Conservation (phyloP, 768 basidiomycete genomes). For the Boletus sp. region DNA sequence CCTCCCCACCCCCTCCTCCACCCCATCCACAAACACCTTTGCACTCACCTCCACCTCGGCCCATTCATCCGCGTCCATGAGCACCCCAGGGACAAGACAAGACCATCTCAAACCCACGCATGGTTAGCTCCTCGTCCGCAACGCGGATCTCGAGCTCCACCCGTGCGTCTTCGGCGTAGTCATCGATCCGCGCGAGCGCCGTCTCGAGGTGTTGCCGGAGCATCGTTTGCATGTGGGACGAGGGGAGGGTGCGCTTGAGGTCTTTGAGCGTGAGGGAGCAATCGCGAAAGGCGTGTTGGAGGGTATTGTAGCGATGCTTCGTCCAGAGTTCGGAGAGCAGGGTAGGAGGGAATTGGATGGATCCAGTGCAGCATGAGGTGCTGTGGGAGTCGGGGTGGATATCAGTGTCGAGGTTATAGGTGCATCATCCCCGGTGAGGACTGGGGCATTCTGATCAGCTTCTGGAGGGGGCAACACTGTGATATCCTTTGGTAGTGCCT, state of each 20-base stretch:
- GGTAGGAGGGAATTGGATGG: slow-evolving; percentile 15
- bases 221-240: not conserved
- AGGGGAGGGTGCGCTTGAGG: slow-evolving; percentile 38
- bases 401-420: not conserved
- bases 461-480: not conserved
- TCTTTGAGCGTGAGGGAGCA: slow-evolving; percentile 67
- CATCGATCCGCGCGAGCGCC: slow-evolving; percentile 62
- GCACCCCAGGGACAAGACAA: no score
- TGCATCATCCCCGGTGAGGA: not conserved
- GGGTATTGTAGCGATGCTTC: slow-evolving; percentile 54
- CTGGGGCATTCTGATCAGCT: not conserved
- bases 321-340: slow-evolving; percentile 47
- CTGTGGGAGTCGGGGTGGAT: not conserved
- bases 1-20: no score
- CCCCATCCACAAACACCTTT: no score
- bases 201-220: slow-evolving; percentile 38
- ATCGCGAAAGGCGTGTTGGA: slow-evolving; percentile 65
- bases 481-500: not conserved
- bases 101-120: no score
- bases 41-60: no score
- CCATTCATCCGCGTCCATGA: no score
- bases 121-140: no score
- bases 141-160: slow-evolving; percentile 81
- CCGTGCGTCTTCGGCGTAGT: slow-evolving; percentile 75
- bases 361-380: not conserved